These are phyloP conservation scores for Ophiocordyceps camponoti-leonardi DNA, from an alignment of 2,329 filamentous ascomycete genomes.

Conservation along the genomic window DNA sequence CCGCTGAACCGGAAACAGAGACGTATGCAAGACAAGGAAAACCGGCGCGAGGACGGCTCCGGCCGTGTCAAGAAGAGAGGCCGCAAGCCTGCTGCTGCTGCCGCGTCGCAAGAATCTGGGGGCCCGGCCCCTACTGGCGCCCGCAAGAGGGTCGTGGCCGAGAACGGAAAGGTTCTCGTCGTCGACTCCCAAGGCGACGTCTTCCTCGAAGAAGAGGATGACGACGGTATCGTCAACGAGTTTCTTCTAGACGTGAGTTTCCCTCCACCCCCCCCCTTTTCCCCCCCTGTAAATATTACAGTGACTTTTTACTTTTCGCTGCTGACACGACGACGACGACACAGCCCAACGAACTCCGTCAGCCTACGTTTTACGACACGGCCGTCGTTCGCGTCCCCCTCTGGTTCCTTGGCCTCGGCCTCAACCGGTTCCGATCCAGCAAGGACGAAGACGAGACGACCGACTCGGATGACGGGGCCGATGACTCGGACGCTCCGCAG, in stretches of 20 bases:
- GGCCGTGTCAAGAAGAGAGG: slow-evolving; percentile 28
- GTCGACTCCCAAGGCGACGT: slow-evolving; percentile 88
- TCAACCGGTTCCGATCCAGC: slow-evolving; percentile 32
- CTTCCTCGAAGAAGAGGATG: slow-evolving; percentile 81
- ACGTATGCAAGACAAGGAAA: slow-evolving; percentile 3
- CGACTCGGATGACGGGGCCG: slow-evolving; percentile 27
- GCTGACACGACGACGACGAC: slow-evolving; percentile 2
- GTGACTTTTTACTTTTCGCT: slow-evolving; percentile 1
- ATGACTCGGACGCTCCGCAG: slow-evolving; percentile 31
- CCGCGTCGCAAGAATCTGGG: slow-evolving; percentile 12
- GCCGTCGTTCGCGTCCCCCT: slow-evolving; percentile 63
- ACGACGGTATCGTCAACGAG: slow-evolving; percentile 68
- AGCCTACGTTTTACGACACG: slow-evolving; percentile 67
- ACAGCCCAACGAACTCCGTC: slow-evolving; percentile 61
- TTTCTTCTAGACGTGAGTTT: slow-evolving; percentile 70
- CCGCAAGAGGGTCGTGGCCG: slow-evolving; percentile 75
- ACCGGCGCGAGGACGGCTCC: slow-evolving; percentile 48
- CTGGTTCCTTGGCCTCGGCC: slow-evolving; percentile 46
- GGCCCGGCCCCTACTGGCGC: slow-evolving; percentile 46
- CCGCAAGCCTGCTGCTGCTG: slow-evolving; percentile 5
- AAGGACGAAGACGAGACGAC: slow-evolving; percentile 19
- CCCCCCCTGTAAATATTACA: not conserved
- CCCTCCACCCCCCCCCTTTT: not conserved
- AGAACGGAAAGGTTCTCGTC: slow-evolving; percentile 89
- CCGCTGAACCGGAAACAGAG: slow-evolving; percentile 56